A percentile compares a stretch with the other conserved stretches of the same genome.
These are phyloP conservation scores for Limtongia smithiae DNA, from an alignment of 805 yeast species.

Conservation along the genomic window DNA sequence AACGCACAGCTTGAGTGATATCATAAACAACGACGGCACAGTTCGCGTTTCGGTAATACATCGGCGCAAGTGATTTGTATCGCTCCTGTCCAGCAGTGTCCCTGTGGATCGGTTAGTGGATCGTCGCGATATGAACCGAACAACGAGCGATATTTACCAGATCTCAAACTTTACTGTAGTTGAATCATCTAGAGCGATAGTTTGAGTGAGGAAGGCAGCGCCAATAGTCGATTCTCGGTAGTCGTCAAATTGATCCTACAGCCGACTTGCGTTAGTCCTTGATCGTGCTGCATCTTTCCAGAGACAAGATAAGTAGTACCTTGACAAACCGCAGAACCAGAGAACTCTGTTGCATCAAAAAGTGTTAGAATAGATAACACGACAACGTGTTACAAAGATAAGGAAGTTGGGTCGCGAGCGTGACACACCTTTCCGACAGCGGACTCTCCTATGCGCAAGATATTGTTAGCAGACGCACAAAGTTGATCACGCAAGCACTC, in stretches of 20 bases:
- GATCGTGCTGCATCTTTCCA: not conserved
- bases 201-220: constrained; percentile 94
- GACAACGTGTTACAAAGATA: not conserved
- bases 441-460: constrained; percentile 54
- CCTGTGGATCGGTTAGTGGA: constrained; percentile 40
- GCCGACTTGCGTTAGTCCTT: too few relatives aligned
- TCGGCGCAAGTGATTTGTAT: constrained; percentile 76
- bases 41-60: constrained; percentile 77
- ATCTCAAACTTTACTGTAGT: constrained; percentile 49
- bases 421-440: constrained; percentile 65
- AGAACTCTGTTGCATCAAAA: constrained; percentile 51
- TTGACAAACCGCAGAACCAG: constrained; percentile 76
- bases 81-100: constrained; percentile 97
- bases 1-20: constrained; percentile 49
- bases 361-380: not conserved
- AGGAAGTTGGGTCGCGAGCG: too few relatives aligned
- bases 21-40: constrained; percentile 89
- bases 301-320: constrained; percentile 18
- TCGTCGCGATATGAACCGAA: not conserved
- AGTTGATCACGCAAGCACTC: too few relatives aligned
- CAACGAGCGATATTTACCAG: constrained; percentile 36
- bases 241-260: constrained; percentile 62
- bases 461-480: constrained; percentile 3
- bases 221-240: constrained; percentile 91
- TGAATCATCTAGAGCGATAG: constrained; percentile 48